Conservation (phyloP, 192 early-diverging fungal genomes). For the Coemansia nantahalensis region DNA sequence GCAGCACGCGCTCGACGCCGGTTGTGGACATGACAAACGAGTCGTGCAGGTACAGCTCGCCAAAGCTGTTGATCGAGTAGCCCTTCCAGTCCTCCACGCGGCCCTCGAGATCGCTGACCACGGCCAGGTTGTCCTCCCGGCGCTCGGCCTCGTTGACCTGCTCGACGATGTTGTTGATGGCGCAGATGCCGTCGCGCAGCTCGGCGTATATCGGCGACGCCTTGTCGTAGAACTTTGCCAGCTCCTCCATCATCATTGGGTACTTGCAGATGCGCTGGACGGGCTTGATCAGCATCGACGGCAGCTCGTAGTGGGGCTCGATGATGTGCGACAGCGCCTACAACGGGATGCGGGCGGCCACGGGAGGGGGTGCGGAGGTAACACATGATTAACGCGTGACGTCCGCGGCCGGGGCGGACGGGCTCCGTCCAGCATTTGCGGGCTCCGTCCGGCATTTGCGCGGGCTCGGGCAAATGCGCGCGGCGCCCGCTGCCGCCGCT, state of each 20-base stretch:
- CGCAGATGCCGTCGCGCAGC: constrained; percentile 67
- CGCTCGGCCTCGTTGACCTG: constrained; percentile 90
- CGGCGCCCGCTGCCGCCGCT: too few relatives aligned
- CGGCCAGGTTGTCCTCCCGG: constrained; percentile 79
- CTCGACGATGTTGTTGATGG: constrained; percentile 84
- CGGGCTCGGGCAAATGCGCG: too few relatives aligned
- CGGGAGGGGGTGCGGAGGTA: too few relatives aligned
- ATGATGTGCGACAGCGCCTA: constrained; percentile 64
- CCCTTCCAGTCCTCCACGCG: constrained; percentile 94
- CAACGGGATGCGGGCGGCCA: not conserved
- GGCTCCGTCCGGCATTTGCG: too few relatives aligned
- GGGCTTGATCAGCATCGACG: constrained; percentile 94
- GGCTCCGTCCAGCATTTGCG: too few relatives aligned
- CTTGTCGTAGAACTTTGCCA: constrained; percentile 63
- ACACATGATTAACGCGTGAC: too few relatives aligned
- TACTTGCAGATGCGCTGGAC: constrained; percentile 99
- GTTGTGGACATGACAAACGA: constrained; percentile 80
- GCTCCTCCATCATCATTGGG: constrained; percentile 70
- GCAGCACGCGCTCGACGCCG: constrained; percentile 75
- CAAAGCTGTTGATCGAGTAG: constrained; percentile 71
- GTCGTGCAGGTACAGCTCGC: constrained; percentile 80
- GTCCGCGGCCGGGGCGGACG: too few relatives aligned
- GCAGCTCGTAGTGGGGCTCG: constrained; percentile 84
- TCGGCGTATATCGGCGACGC: constrained; percentile 59
- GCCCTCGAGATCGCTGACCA: constrained; percentile 75